Evolutionary conservation across 2,329 filamentous ascomycete genomes (phyloP).

Genomic region (Lojkania enalia): DNA sequence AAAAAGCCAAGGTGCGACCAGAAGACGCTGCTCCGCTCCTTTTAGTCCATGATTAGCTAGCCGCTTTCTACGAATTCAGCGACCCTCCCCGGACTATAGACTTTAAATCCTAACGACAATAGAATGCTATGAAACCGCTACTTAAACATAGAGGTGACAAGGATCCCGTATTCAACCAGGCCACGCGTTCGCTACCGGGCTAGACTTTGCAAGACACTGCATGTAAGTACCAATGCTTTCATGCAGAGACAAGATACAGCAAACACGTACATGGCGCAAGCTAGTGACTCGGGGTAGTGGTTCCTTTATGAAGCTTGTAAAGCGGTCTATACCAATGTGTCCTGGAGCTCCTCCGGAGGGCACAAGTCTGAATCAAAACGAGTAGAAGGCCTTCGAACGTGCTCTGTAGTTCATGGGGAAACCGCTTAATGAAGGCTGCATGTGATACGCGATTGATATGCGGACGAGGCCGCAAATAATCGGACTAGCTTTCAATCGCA

Average conservation of each 20-base stretch:
- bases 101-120: constrained; percentile 12
- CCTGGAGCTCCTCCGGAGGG: constrained; percentile 42
- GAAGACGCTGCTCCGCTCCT: constrained; percentile 48
- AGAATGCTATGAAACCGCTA: constrained; percentile 43
- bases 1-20: constrained; percentile 28
- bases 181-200: constrained; percentile 60
- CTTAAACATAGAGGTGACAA: constrained; percentile 31
- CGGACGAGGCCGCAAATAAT: constrained; percentile 50
- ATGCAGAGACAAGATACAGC: constrained; percentile 43
- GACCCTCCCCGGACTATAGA: not conserved
- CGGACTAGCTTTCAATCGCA: constrained; percentile 48
- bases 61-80: constrained; percentile 50
- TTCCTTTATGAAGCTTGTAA: constrained; percentile 44
- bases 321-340: constrained; percentile 48
- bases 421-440: constrained; percentile 41
- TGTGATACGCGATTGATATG: constrained; percentile 50
- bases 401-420: constrained; percentile 39
- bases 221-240: constrained; percentile 30
- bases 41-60: constrained; percentile 52
- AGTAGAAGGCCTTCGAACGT: constrained; percentile 35
- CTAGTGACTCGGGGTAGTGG: constrained; percentile 49
- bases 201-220: constrained; percentile 53
- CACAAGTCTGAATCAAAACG: constrained; percentile 34
- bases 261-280: constrained; percentile 45
- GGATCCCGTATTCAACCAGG: constrained; percentile 55